A percentile compares a stretch with the other conserved stretches of the same genome.
Evolutionary conservation across 306 rosid species (phyloP).

Genomic region (Hippophae rhamnoides): DNA sequence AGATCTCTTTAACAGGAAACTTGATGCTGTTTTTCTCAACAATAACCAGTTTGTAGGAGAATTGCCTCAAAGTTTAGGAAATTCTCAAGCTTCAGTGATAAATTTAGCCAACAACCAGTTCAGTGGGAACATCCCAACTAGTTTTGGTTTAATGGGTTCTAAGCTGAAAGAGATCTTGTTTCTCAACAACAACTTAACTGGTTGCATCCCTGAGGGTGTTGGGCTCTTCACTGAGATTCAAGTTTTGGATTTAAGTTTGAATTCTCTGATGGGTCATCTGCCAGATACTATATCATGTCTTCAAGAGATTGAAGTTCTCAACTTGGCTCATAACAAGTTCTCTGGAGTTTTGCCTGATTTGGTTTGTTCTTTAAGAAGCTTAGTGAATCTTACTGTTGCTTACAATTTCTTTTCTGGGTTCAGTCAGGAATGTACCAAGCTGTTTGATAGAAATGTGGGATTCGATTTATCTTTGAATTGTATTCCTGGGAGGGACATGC

Average conservation of each 20-base stretch:
- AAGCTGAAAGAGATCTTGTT: conserved; percentile 70
- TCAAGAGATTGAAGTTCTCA: conserved; percentile 66
- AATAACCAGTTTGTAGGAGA: conserved; percentile 73
- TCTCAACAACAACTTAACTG: conserved; percentile 71
- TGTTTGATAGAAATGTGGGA: conserved; percentile 52
- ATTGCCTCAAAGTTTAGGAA: conserved; percentile 71
- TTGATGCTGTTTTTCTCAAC: conserved; percentile 85
- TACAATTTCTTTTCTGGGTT: conserved; percentile 96
- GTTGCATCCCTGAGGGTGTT: conserved; percentile 89
- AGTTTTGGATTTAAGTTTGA: conserved; percentile 80
- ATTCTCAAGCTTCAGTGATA: conserved; percentile 90
- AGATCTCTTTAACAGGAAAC: conserved; percentile 51
- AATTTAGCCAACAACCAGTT: conserved; percentile 75
- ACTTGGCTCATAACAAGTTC: conserved; percentile 73
- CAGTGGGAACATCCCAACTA: conserved; percentile 60
- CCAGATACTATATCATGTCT: conserved; percentile 88
- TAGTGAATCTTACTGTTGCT: conserved; percentile 70
- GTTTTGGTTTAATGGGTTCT: conserved; percentile 68
- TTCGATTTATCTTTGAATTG: conserved; percentile 83
- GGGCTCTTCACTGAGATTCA: conserved; percentile 82
- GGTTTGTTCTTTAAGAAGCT: conserved; percentile 56
- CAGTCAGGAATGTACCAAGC: conserved; percentile 60
- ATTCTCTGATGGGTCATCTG: conserved; percentile 74
- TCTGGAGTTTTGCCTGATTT: conserved; percentile 82
- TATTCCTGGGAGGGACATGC: conserved; percentile 74